Evolutionary conservation across 2,329 filamentous ascomycete genomes (phyloP).

Genomic region (Hypoxylon sp.): DNA sequence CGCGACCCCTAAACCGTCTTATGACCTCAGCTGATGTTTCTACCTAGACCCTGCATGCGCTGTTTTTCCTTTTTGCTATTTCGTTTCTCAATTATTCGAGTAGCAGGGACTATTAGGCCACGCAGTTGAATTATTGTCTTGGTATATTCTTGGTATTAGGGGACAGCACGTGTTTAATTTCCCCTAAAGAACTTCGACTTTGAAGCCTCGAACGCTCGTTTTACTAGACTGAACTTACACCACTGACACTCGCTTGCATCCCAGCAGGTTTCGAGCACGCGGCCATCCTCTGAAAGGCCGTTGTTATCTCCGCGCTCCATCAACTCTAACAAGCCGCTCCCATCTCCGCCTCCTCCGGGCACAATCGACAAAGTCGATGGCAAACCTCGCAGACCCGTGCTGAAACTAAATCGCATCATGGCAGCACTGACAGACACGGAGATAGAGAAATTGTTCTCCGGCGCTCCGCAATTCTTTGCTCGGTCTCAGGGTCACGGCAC

Average conservation of each 20-base stretch:
- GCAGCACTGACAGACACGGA: conserved; percentile 71
- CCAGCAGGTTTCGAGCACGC: conserved; percentile 46
- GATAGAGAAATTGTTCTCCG: conserved; percentile 79
- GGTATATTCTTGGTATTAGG: conserved; percentile 34
- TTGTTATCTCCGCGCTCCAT: conserved; percentile 55
- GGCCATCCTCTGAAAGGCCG: conserved; percentile 47
- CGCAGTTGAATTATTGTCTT: conserved; percentile 33
- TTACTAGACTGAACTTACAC: conserved; percentile 4
- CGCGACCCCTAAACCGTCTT: conserved; percentile 45
- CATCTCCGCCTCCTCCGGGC: conserved; percentile 65
- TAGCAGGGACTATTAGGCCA: conserved; percentile 23
- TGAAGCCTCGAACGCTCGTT: conserved; percentile 9
- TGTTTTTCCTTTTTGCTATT: conserved; percentile 42
- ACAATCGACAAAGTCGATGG: conserved; percentile 59
- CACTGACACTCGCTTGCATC: conserved; percentile 38
- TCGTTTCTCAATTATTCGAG: conserved; percentile 31
- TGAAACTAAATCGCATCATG: conserved; percentile 72
- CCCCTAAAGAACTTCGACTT: neutral
- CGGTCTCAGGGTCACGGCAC: conserved; percentile 72
- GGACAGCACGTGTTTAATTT: conserved; percentile 36
- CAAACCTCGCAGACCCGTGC: conserved; percentile 60
- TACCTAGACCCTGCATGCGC: conserved; percentile 50
- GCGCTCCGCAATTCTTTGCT: conserved; percentile 80
- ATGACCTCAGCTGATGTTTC: conserved; percentile 47
- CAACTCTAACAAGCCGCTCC: conserved; percentile 71